These are phyloP conservation scores for Penicillium lagena DNA, from an alignment of 495 filamentous ascomycete species.

Conservation along the genomic window DNA sequence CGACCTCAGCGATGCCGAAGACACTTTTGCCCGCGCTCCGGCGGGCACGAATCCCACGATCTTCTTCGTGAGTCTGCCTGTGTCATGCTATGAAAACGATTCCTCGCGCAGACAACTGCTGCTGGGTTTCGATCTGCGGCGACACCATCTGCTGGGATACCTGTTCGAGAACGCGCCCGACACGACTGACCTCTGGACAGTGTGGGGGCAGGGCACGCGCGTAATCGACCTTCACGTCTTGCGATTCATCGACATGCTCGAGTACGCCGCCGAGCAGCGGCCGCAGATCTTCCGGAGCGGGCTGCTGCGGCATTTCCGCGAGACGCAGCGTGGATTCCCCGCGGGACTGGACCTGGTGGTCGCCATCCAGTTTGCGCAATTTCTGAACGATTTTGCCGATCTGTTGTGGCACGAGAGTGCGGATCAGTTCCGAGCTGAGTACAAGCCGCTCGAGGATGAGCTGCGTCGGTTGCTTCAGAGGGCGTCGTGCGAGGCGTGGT, in stretches of 20 bases:
- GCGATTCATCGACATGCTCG: constrained; percentile 7
- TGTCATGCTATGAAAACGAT: constrained; percentile 7
- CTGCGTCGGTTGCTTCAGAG: constrained; percentile 20
- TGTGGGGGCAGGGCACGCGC: constrained; percentile 22
- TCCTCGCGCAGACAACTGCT: constrained; percentile 17
- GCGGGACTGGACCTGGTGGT: constrained; percentile 31
- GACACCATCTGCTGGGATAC: constrained; percentile 18
- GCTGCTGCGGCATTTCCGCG: constrained; percentile 7
- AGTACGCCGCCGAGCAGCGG: background rate
- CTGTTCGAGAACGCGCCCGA: constrained; percentile 20
- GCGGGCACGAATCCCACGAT: constrained; percentile 11
- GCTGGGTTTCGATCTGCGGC: constrained; percentile 22
- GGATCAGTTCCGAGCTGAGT: constrained; percentile 3
- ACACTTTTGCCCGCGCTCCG: constrained; percentile 1
- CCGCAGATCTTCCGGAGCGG: constrained; percentile 5
- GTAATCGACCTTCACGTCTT: constrained; percentile 7
- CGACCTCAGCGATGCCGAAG: constrained; percentile 10
- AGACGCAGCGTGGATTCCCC: constrained; percentile 3
- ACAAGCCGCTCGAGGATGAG: constrained; percentile 12
- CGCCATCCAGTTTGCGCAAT: constrained; percentile 26
- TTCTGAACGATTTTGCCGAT: constrained; percentile 26
- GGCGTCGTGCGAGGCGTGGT: constrained; percentile 28
- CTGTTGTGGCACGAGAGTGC: constrained; percentile 10
- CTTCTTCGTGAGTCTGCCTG: constrained; percentile 22
- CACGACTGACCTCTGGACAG: constrained; percentile 12